Evolutionary conservation across 1,284 basidiomycete species (phyloP).

Genomic region (Cutaneotrichosporon daszewskae): DNA sequence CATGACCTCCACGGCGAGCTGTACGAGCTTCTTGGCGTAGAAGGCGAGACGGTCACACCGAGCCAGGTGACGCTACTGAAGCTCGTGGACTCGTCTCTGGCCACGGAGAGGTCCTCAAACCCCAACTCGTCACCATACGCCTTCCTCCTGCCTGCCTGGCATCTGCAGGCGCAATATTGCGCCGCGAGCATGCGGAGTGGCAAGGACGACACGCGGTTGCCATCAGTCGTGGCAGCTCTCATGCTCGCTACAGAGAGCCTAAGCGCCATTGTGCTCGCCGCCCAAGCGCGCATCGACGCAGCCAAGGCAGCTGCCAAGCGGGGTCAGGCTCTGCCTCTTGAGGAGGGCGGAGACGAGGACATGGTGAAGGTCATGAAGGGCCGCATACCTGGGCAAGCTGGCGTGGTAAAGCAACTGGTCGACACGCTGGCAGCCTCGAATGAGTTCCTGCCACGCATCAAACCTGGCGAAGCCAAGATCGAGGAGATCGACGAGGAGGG

Average conservation of each 20-base stretch:
- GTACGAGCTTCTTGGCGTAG: slow-evolving; percentile 7
- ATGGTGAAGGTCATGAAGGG: slow-evolving; percentile 27
- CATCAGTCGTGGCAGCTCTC: slow-evolving; percentile 67
- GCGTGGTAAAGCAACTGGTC: slow-evolving; percentile 57
- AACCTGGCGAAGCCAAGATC: slow-evolving; percentile 29
- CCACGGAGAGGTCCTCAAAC: slow-evolving; percentile 1
- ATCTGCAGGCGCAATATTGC: slow-evolving; percentile 23
- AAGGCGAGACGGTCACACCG: slow-evolving; percentile 68
- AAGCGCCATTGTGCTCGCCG: slow-evolving; percentile 47
- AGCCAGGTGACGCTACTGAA: slow-evolving; percentile 80
- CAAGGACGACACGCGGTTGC: slow-evolving; percentile 37
- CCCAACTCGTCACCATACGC: slow-evolving; percentile 3
- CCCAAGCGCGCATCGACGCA: slow-evolving; percentile 5
- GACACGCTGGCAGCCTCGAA: slow-evolving; percentile 65
- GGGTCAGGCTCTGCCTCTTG: no score
- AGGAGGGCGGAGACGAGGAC: slow-evolving; percentile 18
- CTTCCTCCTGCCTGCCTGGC: slow-evolving; percentile 23
- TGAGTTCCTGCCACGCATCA: slow-evolving; percentile 69
- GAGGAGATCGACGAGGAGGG: slow-evolving; percentile 10
- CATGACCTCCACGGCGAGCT: slow-evolving; percentile 29
- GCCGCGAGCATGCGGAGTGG: slow-evolving; percentile 21
- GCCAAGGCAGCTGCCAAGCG: background rate
- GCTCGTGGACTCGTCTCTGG: slow-evolving; percentile 71
- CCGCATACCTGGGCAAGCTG: no score
- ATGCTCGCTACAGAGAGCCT: slow-evolving; percentile 64